Evolutionary conservation across 345 rosid genomes (phyloP).

Genomic region (Syzygium aromaticum): DNA sequence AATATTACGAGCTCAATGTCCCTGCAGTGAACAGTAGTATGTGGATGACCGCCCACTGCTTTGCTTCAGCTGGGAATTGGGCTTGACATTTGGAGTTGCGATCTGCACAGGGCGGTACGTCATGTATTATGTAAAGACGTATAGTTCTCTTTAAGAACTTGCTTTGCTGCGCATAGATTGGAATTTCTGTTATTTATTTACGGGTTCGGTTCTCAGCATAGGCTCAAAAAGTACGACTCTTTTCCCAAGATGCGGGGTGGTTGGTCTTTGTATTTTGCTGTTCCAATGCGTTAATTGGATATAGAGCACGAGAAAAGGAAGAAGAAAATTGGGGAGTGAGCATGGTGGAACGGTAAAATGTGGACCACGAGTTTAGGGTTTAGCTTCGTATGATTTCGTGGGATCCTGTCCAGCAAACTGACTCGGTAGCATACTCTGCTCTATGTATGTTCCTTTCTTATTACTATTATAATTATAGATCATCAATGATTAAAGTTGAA

Average conservation of each 20-base stretch:
- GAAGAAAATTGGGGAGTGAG: background rate
- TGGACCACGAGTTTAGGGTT: background rate
- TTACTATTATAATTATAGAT: background rate
- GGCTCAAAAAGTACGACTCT: background rate
- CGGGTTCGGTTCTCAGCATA: background rate
- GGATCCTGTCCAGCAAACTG: background rate
- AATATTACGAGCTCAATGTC: constrained; percentile 26
- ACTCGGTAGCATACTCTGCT: background rate
- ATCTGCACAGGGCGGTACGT: background rate
- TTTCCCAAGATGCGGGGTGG: background rate
- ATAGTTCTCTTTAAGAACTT: background rate
- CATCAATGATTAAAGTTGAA: background rate
- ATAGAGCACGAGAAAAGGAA: background rate
- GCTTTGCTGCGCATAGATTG: background rate
- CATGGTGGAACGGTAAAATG: background rate
- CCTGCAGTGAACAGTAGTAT: background rate
- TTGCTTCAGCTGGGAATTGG: background rate
- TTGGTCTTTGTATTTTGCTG: background rate
- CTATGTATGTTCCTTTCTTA: background rate
- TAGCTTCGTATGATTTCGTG: background rate
- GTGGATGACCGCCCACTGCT: background rate
- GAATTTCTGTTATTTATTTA: background rate
- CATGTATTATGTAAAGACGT: background rate
- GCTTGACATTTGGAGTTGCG: background rate
- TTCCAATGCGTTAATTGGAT: background rate